phyloP scores from a whole-genome alignment of 2,329 filamentous ascomycete species.

The Dactylella cylindrospora region DNA sequence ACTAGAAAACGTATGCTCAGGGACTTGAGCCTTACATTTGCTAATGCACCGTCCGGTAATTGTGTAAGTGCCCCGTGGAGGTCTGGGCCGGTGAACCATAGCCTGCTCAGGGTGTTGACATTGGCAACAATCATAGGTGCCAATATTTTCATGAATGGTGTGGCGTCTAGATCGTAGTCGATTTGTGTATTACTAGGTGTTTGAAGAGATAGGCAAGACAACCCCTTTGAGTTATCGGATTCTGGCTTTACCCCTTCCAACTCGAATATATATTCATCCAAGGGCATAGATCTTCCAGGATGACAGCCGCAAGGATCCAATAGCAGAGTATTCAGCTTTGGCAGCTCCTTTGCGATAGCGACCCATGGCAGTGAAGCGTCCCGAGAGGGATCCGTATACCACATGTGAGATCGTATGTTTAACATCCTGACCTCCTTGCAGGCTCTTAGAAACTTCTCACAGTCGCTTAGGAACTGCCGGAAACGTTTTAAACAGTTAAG shows the following conservation, averaged over 20 bases:
- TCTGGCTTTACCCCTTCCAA: neutral
- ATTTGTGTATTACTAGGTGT: neutral
- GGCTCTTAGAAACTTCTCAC: neutral
- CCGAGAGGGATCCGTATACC: too few species aligned
- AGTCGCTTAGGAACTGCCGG: neutral
- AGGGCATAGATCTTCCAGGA: constrained; percentile 4
- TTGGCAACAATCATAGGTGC: neutral
- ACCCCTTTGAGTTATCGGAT: neutral
- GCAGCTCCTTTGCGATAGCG: too few species aligned
- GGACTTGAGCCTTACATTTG: constrained; percentile 17
- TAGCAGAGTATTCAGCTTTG: constrained; percentile 10
- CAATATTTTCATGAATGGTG: constrained; percentile 1
- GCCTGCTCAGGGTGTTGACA: constrained; percentile 4
- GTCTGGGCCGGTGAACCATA: constrained; percentile 28
- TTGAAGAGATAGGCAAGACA: constrained; percentile 21
- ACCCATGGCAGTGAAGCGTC: too few species aligned
- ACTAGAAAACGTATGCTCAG: constrained; percentile 14
- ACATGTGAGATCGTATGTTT: too few species aligned
- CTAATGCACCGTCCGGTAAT: constrained; percentile 8
- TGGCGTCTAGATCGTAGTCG: constrained; percentile 1
- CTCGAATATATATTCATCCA: constrained; percentile 17
- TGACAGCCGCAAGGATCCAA: constrained; percentile 9
- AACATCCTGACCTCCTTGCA: constrained; percentile 4
- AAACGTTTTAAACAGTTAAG: neutral
- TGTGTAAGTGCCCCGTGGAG: neutral